Conservation (phyloP, 2,329 filamentous ascomycete genomes). For the Neoarthrinium moseri region DNA sequence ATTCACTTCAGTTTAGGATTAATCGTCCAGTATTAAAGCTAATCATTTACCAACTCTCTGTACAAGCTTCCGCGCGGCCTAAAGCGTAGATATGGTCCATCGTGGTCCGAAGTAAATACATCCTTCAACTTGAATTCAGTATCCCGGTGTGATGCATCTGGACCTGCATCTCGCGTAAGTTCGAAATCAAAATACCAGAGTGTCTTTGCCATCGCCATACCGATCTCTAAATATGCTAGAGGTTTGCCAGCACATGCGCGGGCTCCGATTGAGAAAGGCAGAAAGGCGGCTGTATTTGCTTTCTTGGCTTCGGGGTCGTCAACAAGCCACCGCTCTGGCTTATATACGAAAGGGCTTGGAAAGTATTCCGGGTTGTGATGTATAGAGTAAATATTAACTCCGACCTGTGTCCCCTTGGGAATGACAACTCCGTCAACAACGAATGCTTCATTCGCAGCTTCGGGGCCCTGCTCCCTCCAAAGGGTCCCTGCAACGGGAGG, state of each 20-base stretch:
- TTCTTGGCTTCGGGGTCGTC: conserved; percentile 15
- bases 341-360: conserved; percentile 21
- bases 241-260: conserved; percentile 32
- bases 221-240: conserved; percentile 20
- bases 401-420: conserved; percentile 30
- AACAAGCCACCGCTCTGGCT: conserved; percentile 32
- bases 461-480: conserved; percentile 25
- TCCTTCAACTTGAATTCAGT: no score
- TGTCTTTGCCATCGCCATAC: conserved; percentile 17
- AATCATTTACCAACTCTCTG: no score
- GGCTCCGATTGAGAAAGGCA: conserved; percentile 33
- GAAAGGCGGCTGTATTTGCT: conserved; percentile 13
- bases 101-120: no score
- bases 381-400: conserved; percentile 30
- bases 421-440: conserved; percentile 26
- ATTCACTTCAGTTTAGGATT: no score
- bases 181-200: conserved; percentile 16
- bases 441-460: conserved; percentile 10
- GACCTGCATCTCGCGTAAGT: no score
- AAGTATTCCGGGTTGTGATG: conserved; percentile 32
- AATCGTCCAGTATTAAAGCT: no score
- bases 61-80: no score
- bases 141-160: no score
- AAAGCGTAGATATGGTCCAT: no score
- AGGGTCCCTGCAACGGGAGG: conserved; percentile 37